Percentiles rank a stretch among this genome's conserved stretches.
Conservation (phyloP, 495 filamentous ascomycete genomes). For the Annulohypoxylon moriforme region DNA sequence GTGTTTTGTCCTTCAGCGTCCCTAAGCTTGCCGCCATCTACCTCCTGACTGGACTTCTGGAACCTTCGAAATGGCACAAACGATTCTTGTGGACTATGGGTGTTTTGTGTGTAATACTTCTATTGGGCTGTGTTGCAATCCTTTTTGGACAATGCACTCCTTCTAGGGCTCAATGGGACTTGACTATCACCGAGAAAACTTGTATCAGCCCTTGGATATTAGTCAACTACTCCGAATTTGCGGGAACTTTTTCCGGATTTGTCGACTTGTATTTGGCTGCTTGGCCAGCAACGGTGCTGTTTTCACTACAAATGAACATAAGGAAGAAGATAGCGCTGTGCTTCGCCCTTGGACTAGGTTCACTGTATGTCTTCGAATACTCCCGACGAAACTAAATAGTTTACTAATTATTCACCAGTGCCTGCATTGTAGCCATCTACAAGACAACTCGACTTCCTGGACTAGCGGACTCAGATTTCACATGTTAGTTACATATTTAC, state of each 20-base stretch:
- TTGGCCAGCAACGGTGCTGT: conserved; percentile 59
- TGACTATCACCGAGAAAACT: conserved; percentile 38
- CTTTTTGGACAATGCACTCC: conserved; percentile 59
- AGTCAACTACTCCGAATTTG: conserved; percentile 56
- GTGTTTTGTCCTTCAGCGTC: conserved; percentile 55
- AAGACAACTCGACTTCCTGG: conserved; percentile 56
- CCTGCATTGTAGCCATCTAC: conserved; percentile 50
- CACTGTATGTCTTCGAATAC: conserved; percentile 51
- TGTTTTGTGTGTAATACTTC: conserved; percentile 43
- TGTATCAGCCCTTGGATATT: conserved; percentile 53
- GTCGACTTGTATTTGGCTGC: conserved; percentile 62
- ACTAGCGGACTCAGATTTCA: conserved; percentile 53
- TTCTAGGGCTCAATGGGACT: conserved; percentile 55
- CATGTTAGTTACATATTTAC: conserved; percentile 48
- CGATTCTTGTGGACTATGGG: conserved; percentile 53
- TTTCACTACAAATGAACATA: conserved; percentile 54
- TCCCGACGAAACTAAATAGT: too few relatives aligned
- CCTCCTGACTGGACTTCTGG: conserved; percentile 55
- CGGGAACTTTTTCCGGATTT: conserved; percentile 57
- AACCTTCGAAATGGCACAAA: conserved; percentile 42
- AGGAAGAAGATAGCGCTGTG: conserved; percentile 62
- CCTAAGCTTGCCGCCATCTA: conserved; percentile 60
- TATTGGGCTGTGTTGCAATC: conserved; percentile 50
- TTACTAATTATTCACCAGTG: conserved; percentile 12
- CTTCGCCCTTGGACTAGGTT: conserved; percentile 57